These are phyloP conservation scores for Petunia hybrid DNA, from an alignment of 305 asterid genomes.

Conservation along the genomic window DNA sequence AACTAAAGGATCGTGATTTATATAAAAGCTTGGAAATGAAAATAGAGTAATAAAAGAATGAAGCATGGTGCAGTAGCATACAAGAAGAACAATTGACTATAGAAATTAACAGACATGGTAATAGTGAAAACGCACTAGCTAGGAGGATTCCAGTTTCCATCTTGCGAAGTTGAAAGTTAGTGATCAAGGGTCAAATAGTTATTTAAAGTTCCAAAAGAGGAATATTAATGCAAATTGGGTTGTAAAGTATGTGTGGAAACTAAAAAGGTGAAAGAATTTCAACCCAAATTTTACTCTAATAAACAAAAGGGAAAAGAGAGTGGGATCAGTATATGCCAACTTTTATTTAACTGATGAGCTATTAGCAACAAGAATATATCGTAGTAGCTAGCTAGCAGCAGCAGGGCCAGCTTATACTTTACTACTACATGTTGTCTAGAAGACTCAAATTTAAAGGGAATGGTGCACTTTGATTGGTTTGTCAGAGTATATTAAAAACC, in stretches of 20 bases:
- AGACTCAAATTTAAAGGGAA: slow-evolving; percentile 14
- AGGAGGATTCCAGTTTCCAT: not conserved
- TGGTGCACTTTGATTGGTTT: slow-evolving; percentile 22
- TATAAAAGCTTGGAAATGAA: too few relatives aligned
- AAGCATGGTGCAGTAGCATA: not conserved
- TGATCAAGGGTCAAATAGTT: slow-evolving; percentile 29
- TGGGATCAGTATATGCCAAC: not conserved
- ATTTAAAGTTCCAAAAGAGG: slow-evolving; percentile 18
- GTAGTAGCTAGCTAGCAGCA: not conserved
- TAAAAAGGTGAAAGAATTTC: slow-evolving; percentile 22
- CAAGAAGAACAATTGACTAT: not conserved
- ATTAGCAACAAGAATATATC: not conserved
- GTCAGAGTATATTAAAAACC: slow-evolving; percentile 37
- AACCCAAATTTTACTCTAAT: slow-evolving; percentile 25
- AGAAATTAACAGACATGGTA: not conserved
- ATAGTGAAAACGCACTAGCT: slow-evolving; percentile 24
- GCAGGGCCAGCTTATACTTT: not conserved
- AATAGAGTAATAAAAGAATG: not conserved
- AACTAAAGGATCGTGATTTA: too few relatives aligned
- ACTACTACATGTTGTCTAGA: slow-evolving; percentile 13
- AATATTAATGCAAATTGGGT: slow-evolving; percentile 30
- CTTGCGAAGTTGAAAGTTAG: not conserved
- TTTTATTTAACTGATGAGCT: not conserved
- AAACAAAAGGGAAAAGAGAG: not conserved
- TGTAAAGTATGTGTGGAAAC: slow-evolving; percentile 28